These are phyloP conservation scores for Pyronema domesticum DNA, from an alignment of 495 filamentous ascomycete genomes.

Conservation along the genomic window DNA sequence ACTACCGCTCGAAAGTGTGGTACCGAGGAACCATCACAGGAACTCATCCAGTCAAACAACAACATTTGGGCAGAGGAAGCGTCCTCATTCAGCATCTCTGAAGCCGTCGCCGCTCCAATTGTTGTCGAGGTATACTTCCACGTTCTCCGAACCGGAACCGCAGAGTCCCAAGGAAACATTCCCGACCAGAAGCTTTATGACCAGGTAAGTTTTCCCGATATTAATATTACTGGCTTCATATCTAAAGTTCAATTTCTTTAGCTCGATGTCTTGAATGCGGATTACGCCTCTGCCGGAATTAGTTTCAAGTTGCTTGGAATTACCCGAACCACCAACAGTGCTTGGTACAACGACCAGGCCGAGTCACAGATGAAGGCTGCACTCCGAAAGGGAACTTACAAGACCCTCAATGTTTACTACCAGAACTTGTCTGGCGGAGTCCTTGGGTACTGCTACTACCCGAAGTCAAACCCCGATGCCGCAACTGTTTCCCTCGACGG, in stretches of 20 bases:
- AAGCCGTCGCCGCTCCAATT: conserved; percentile 9
- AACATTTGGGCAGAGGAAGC: neutral
- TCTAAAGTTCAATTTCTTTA: conserved; percentile 26
- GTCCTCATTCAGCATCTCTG: neutral
- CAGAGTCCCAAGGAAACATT: conserved; percentile 33
- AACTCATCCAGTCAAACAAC: conserved; percentile 1
- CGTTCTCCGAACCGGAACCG: conserved; percentile 34
- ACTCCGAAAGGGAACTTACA: conserved; percentile 43
- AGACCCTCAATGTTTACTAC: conserved; percentile 47
- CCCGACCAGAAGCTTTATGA: conserved; percentile 27
- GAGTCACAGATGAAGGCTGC: conserved; percentile 39
- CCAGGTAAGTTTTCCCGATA: conserved; percentile 12
- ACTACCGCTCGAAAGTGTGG: conserved; percentile 12
- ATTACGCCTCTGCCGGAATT: conserved; percentile 35
- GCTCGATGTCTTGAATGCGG: conserved; percentile 32
- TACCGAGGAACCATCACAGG: neutral
- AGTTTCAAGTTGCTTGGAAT: conserved; percentile 35
- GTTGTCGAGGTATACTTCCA: conserved; percentile 44
- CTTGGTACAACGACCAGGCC: conserved; percentile 34
- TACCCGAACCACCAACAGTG: conserved; percentile 38
- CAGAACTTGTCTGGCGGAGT: conserved; percentile 32
- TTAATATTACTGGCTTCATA: conserved; percentile 3
- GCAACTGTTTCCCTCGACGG: conserved; percentile 35
- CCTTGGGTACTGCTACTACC: conserved; percentile 41
- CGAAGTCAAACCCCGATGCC: conserved; percentile 13